These are phyloP conservation scores for Panicum hallii DNA, from an alignment of 202 grass and related monocot species.

Conservation along the genomic window DNA sequence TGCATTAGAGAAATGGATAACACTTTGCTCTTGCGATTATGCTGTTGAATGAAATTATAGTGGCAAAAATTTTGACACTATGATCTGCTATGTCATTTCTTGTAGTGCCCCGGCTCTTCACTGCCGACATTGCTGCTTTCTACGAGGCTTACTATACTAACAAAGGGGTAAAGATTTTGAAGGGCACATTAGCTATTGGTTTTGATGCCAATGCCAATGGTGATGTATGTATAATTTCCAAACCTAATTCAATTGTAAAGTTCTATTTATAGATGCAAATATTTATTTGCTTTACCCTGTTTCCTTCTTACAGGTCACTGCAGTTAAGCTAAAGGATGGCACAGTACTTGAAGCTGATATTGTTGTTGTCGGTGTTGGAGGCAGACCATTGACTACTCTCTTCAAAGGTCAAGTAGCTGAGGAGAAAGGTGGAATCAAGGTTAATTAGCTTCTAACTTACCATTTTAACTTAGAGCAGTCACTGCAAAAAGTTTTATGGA, in stretches of 20 bases:
- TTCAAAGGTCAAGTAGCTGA: slow-evolving; percentile 92
- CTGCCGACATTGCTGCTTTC: slow-evolving; percentile 84
- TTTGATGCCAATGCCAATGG: slow-evolving; percentile 85
- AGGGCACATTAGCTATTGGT: slow-evolving; percentile 88
- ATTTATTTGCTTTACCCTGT: slow-evolving; percentile 17
- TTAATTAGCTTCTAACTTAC: slow-evolving; percentile 35
- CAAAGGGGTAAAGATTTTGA: slow-evolving; percentile 92
- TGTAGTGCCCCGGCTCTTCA: slow-evolving; percentile 98
- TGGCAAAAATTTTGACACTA: not conserved
- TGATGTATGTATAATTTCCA: slow-evolving; percentile 62
- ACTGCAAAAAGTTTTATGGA: not conserved
- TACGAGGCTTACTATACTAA: slow-evolving; percentile 96
- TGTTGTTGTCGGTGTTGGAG: slow-evolving; percentile 96
- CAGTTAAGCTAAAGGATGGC: slow-evolving; percentile 82
- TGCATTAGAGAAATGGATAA: not conserved
- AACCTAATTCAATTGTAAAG: slow-evolving; percentile 9
- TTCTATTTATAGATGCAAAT: not conserved
- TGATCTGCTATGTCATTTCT: not conserved
- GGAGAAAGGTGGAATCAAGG: slow-evolving; percentile 99
- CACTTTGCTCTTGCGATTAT: slow-evolving; percentile 21
- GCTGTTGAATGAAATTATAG: slow-evolving; percentile 11
- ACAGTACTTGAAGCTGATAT: slow-evolving; percentile 81
- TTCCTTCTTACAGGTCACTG: slow-evolving; percentile 68
- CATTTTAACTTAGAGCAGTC: not conserved
- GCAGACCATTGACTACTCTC: slow-evolving; percentile 72